Base-by-base conservation (phyloP, 1,284 basidiomycete genomes). In the Cutaneotrichosporon spelunceum region DNA sequence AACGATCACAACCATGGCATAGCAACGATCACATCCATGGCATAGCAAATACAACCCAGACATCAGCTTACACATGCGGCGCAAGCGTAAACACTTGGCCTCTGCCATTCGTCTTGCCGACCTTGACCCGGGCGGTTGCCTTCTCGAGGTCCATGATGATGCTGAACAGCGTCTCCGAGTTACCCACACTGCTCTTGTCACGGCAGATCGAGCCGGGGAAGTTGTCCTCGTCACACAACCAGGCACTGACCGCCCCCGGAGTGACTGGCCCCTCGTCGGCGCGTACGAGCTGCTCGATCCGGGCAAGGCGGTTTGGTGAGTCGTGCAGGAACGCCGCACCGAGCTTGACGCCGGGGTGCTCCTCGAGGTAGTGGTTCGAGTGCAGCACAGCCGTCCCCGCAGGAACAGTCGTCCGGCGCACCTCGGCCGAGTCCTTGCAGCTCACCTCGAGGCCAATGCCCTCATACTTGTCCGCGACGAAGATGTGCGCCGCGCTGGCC, bases 351-450 rank as follows among this genome's bases (percentile, higher is more conserved):
- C 59, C 65, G 0, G 61, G 61, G 48, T 66, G 65, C 44, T 52
- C 53, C 48, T 57, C 61, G 45, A 66, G 30, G 36, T 66, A 66
- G 61, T 66, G 65, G 61, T 66, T 66, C 26, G 65, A 63, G 61
- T 66, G 65, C 8, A 66, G 39, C 16, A 63, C 36, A 1, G 61
- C 53, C 1, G 36, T 36, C 27, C 53, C 59, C 1, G 54, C 53
- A 13, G 44, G 55, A 11, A 53, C 56, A 8, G 42, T 19, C 4
- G 24, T 39, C n/a, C 47, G 45, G 19, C 44, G 36, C 10, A 66
- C 61, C 34, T 48, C 48, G 23, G 34, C 33, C 0, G 44, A 26
- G 54, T 66, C 64, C 19, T 36, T 21, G 26, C 10, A 55, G 3
- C 29, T 39, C 29, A 52, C 49, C 45, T 66, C 64, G 48, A 66